Conservation (phyloP, 768 basidiomycete species). For the Leccinellum albellum region DNA sequence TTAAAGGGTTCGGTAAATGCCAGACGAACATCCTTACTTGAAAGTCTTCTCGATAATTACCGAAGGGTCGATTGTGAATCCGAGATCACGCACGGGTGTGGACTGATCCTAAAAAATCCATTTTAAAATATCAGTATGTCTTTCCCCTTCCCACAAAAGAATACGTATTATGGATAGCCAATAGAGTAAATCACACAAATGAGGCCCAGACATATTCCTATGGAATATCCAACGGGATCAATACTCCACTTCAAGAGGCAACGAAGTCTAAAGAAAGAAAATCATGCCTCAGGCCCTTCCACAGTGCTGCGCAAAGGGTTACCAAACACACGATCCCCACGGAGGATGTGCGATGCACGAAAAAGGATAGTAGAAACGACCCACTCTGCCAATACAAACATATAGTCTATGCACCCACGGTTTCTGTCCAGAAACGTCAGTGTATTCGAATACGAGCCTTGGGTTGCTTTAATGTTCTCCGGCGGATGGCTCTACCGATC, state of each 20-base stretch:
- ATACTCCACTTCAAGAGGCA: slow-evolving; percentile 7
- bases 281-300: slow-evolving; percentile 12
- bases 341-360: slow-evolving; percentile 3
- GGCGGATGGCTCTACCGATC: slow-evolving; percentile 49
- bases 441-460: slow-evolving; percentile 51
- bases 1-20: slow-evolving; percentile 18
- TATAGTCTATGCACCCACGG: slow-evolving; percentile 59
- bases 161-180: slow-evolving; percentile 1
- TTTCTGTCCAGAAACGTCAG: slow-evolving; percentile 58
- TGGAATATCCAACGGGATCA: slow-evolving; percentile 1
- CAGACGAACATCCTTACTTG: slow-evolving; percentile 43
- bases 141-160: not conserved
- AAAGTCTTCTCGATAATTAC: slow-evolving; percentile 60
- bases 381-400: slow-evolving; percentile 59
- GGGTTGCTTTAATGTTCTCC: slow-evolving; percentile 35
- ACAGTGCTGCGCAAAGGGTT: slow-evolving; percentile 4
- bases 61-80: slow-evolving; percentile 48
- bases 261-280: slow-evolving; percentile 22
- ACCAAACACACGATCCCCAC: slow-evolving; percentile 7
- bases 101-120: slow-evolving; percentile 52
- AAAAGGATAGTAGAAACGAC: slow-evolving; percentile 25
- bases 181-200: not conserved
- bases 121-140: slow-evolving; percentile 21
- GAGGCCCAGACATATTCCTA: not conserved
- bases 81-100: slow-evolving; percentile 54